These are phyloP conservation scores for Pseudoscleropodium purum DNA, from an alignment of 225 moss, liverwort and hornwort species.

Conservation along the genomic window DNA sequence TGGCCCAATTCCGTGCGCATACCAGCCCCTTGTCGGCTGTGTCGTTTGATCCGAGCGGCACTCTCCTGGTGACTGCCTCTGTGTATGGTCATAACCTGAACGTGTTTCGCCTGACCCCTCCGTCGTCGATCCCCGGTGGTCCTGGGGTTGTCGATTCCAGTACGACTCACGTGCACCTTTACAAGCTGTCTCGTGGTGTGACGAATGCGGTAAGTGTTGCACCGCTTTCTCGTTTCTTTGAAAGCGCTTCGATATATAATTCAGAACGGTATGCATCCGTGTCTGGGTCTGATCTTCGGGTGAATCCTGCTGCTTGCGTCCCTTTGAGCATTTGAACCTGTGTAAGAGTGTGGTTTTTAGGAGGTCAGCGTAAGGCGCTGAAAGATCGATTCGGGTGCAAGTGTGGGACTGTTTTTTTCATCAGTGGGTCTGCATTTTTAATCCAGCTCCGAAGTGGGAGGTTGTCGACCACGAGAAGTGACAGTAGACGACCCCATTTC, in stretches of 20 bases:
- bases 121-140: slow-evolving; percentile 20
- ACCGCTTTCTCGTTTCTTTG: not conserved
- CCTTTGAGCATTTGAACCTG: not conserved
- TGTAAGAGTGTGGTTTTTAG: not conserved
- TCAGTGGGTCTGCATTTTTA: no score
- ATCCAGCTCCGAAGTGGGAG: no score
- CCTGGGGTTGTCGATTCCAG: slow-evolving; percentile 27
- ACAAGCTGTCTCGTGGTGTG: slow-evolving; percentile 91
- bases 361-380: no score
- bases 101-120: slow-evolving; percentile 81
- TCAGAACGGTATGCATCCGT: not conserved
- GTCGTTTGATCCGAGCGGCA: slow-evolving; percentile 93
- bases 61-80: slow-evolving; percentile 91
- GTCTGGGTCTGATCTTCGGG: not conserved
- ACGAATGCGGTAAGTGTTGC: slow-evolving; percentile 74
- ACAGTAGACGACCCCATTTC: not conserved
- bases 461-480: not conserved
- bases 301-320: not conserved
- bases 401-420: not conserved
- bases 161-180: slow-evolving; percentile 61
- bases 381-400: no score
- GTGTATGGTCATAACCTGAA: slow-evolving; percentile 96
- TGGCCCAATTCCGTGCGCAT: slow-evolving; percentile 94
- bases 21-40: slow-evolving; percentile 90
- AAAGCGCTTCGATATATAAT: no score